Evolutionary conservation across 208 protist genomes (phyloP), one percentile per base, ranked within the genome.

Genomic region (Wallacemonas sp.): DNA sequence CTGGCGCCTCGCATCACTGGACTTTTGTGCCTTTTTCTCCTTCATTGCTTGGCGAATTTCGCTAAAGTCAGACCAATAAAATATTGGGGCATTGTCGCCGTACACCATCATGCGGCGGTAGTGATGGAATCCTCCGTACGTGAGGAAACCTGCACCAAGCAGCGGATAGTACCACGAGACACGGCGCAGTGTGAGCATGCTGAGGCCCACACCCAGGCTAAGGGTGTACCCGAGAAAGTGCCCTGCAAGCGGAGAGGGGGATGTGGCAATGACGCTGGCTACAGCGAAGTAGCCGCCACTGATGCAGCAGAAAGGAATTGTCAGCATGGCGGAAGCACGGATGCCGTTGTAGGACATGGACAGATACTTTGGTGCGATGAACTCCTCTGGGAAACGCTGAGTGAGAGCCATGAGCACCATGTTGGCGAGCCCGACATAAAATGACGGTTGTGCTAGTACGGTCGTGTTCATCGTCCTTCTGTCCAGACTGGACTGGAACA

Each of bases 121-220:
- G 75, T 95, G 89, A 61, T 95, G 89, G 33, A 95, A 76, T 8
- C 86, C 81, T 33, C 89, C 89, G 72, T 87, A 95, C 8, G 81
- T 80, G 26, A 95, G 69, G 62, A 92, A 95, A 70, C 86, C 84
- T 11, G 73, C 39, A 11, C 83, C 85, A 2, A 95, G 76, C 49
- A 91, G 65, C n/a, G 89, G 84, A 68, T 95, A 95, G 63, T 94
- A 94, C 82, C 84, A 94, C 24, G 88, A 94, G 5, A 94, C 65
- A 30, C 78, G 73, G 22, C 84, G 84, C 56, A 91, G 74, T 26
- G 75, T 79, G 15, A 94, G 62, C 75, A 94, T 87, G 15, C 72
- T 76, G 8, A 91, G 78, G 12, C 84, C 88, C 8, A 91, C 56
- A 24, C 61, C 66, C 34, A 91, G 54, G 69, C 89, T 95, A 41